Conservation (phyloP, 202 grass and related monocot species). For the Carex sylvatica region DNA sequence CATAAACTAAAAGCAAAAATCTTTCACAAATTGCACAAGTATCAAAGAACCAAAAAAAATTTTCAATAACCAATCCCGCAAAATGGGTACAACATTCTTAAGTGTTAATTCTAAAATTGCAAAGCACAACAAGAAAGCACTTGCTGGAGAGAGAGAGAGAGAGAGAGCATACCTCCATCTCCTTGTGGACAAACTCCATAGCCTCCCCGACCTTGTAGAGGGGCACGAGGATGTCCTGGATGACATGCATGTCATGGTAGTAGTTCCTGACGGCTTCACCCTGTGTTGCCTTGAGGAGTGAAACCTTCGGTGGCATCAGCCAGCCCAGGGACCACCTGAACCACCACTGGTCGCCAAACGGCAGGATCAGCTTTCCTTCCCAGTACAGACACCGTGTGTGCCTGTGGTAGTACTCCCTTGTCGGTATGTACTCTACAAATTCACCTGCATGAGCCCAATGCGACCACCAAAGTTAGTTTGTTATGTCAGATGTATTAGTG, state of each 20-base stretch:
- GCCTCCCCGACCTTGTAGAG: conserved; percentile 87
- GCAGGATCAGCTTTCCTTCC: too few relatives aligned
- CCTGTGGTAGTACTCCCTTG: too few relatives aligned
- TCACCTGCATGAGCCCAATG: too few relatives aligned
- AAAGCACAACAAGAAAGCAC: neutral
- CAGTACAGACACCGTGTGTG: too few relatives aligned
- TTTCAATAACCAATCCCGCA: neutral
- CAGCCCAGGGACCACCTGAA: too few relatives aligned
- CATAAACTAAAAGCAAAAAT: neutral
- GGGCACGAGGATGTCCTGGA: conserved; percentile 85
- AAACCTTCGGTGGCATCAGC: too few relatives aligned
- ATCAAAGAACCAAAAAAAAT: neutral
- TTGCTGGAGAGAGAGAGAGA: neutral
- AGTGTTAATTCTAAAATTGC: neutral
- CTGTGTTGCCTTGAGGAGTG: conserved; percentile 75
- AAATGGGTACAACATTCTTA: neutral
- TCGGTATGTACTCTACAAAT: too few relatives aligned
- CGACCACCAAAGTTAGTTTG: too few relatives aligned
- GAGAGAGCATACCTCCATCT: conserved; percentile 70
- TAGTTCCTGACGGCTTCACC: conserved; percentile 91
- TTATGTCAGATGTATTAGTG: too few relatives aligned
- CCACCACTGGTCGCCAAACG: too few relatives aligned
- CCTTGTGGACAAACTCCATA: conserved; percentile 66
- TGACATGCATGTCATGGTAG: conserved; percentile 95
- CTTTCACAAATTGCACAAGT: neutral